Evolutionary conservation across 805 yeast genomes (phyloP).

Genomic region (Candida manassasensis): DNA sequence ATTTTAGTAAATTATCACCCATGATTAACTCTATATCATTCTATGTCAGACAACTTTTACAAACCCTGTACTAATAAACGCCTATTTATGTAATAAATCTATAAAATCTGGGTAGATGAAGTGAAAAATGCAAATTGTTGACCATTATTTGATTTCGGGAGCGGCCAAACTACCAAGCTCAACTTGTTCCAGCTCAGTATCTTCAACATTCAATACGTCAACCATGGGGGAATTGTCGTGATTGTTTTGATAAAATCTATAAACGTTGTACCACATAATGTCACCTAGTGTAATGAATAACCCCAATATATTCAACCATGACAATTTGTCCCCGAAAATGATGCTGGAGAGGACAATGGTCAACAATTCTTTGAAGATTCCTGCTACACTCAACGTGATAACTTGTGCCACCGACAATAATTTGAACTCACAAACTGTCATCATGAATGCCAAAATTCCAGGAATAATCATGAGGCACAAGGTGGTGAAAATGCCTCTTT

Average conservation of each 20-base stretch:
- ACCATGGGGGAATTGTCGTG: neutral
- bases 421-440: slow-evolving; percentile 86
- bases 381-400: slow-evolving; percentile 82
- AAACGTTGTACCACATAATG: slow-evolving; percentile 78
- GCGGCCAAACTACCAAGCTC: neutral
- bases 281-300: slow-evolving; percentile 70
- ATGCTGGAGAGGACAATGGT: slow-evolving; percentile 70
- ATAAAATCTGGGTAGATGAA: no score
- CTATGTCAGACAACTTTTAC: no score
- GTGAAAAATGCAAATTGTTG: no score
- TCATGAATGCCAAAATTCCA: slow-evolving; percentile 79
- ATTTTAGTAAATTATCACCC: no score
- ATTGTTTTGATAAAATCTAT: slow-evolving; percentile 36
- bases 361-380: slow-evolving; percentile 85
- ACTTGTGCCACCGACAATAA: slow-evolving; percentile 79
- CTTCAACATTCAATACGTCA: slow-evolving; percentile 5
- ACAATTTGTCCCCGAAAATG: slow-evolving; percentile 70
- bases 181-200: slow-evolving; percentile 2
- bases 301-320: slow-evolving; percentile 67
- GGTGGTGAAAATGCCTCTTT: slow-evolving; percentile 54
- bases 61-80: no score
- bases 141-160: neutral
- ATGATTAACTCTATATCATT: no score
- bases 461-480: slow-evolving; percentile 65
- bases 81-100: no score